Evolutionary conservation across 2,329 filamentous ascomycete genomes (phyloP).

Genomic region (Claviceps pazoutovae): DNA sequence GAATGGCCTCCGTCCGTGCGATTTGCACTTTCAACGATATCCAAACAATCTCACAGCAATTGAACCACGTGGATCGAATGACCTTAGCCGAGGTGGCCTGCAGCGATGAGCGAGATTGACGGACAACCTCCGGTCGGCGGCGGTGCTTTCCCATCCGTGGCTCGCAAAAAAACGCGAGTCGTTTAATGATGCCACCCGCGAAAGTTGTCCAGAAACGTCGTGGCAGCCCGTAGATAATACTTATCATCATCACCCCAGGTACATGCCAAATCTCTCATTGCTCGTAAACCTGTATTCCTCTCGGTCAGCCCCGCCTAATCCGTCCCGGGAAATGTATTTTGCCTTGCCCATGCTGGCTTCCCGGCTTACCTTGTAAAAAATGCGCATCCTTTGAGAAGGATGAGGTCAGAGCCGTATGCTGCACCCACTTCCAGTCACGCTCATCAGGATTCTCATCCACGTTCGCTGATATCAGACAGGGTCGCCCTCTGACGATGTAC

Average conservation of each 20-base stretch:
- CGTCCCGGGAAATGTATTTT: background rate
- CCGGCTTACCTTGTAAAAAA: slow-evolving; percentile 59
- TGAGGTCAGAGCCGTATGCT: slow-evolving; percentile 55
- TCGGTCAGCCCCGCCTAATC: background rate
- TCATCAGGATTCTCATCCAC: slow-evolving; percentile 46
- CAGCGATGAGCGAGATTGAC: too few relatives aligned
- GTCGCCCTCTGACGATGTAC: slow-evolving; percentile 64
- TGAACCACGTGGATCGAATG: too few relatives aligned
- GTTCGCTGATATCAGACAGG: slow-evolving; percentile 52
- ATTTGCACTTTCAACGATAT: too few relatives aligned
- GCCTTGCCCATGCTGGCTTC: background rate
- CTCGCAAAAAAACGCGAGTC: too few relatives aligned
- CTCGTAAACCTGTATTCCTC: slow-evolving; percentile 42
- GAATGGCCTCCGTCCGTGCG: too few relatives aligned
- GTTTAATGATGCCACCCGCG: slow-evolving; percentile 43
- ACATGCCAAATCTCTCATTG: slow-evolving; percentile 58
- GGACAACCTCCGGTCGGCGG: too few relatives aligned
- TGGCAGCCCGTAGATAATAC: slow-evolving; percentile 52
- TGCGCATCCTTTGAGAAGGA: slow-evolving; percentile 60
- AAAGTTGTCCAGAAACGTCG: slow-evolving; percentile 62
- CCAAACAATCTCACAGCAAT: too few relatives aligned
- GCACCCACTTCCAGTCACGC: slow-evolving; percentile 65
- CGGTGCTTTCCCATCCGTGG: background rate
- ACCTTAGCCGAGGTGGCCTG: too few relatives aligned
- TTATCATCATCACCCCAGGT: slow-evolving; percentile 61